Evolutionary conservation across 495 filamentous ascomycete species (phyloP), one percentile per base, ranked within the genome.

Genomic region (Penicillium manginii): DNA sequence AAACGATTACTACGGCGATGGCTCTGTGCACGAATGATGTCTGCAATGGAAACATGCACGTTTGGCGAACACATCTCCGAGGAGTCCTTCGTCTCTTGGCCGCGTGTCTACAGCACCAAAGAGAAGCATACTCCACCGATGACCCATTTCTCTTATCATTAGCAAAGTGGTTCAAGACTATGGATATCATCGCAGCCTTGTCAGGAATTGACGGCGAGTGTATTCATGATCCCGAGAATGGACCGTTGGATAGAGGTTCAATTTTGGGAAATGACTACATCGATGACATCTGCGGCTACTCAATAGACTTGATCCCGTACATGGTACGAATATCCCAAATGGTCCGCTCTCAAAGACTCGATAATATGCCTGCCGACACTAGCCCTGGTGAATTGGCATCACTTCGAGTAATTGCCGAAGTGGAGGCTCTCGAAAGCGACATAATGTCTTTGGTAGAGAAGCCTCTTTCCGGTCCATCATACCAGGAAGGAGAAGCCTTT

Each of bases 21-120:
- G 59, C 64, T 1, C 45, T 74, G 11, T 74, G 72, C 57, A 74
- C 68, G 6, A 74, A 74, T 54, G 72, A 74, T 61, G 68, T 74
- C 32, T 74, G 72, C 21, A 74, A 74, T 57, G 72, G 72, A 0
- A 66, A 73, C 33, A 66, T 70, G 66, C 47, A 68, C 4, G 48
- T 64, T n/a, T 71, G 68, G 67, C 39, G 64, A 11, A 61, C 59
- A 7, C 72, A 74, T 61, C 61, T 74, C 12, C 35, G 50, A 3
- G 71, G 71, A 1, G 71, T 72, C 0, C 57, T 62, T 50, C 66
- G 60, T 12, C 48, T 73, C 2, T 52, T 73, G 1, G 50, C 37
- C 26, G 57, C 59, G 1, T 56, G 68, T 15, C 18, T 73, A 22
- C 50, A 65, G 23, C 50, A 60, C 6, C 57, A 64, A 32, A 55